phyloP scores from a whole-genome alignment of 768 basidiomycete genomes.

The Lactarius hengduanensis region DNA sequence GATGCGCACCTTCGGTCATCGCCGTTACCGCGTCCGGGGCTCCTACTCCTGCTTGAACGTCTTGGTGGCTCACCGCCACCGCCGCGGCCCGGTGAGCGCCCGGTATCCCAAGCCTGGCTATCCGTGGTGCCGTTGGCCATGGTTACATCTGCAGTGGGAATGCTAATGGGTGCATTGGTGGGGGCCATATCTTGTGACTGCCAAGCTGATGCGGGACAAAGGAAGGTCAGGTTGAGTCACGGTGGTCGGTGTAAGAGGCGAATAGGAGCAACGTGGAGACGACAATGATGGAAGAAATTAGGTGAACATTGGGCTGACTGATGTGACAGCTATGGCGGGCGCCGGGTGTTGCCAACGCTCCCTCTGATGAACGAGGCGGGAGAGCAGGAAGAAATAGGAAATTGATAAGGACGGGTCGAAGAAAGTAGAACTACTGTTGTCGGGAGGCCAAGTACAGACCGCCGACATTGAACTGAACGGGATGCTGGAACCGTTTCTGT shows the following conservation, averaged over 20 bases:
- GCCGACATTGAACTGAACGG: conserved; percentile 27
- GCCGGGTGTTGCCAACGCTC: conserved; percentile 21
- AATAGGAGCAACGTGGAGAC: conserved; percentile 32
- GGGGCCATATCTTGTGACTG: conserved; percentile 80
- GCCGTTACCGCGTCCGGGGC: conserved; percentile 53
- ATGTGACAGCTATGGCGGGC: conserved; percentile 28
- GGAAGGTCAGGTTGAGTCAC: conserved; percentile 45
- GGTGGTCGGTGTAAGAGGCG: conserved; percentile 28
- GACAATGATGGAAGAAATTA: conserved; percentile 33
- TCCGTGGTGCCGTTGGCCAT: conserved; percentile 47
- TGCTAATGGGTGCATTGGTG: conserved; percentile 59
- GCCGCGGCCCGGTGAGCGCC: conserved; percentile 46
- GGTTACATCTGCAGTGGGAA: conserved; percentile 52
- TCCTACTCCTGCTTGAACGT: conserved; percentile 76
- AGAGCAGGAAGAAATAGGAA: conserved; percentile 25
- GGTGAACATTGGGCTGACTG: conserved; percentile 27
- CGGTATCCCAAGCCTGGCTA: conserved; percentile 58
- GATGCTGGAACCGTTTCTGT: conserved; percentile 26
- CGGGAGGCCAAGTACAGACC: conserved; percentile 30
- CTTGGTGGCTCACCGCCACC: conserved; percentile 53
- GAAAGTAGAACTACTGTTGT: conserved; percentile 26
- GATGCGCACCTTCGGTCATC: conserved; percentile 54
- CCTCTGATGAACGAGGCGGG: conserved; percentile 31
- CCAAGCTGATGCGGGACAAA: conserved; percentile 62
- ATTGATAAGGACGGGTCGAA: conserved; percentile 14